These are phyloP conservation scores for Sugiyamaella floridensis DNA, from an alignment of 805 yeast species.

Conservation along the genomic window DNA sequence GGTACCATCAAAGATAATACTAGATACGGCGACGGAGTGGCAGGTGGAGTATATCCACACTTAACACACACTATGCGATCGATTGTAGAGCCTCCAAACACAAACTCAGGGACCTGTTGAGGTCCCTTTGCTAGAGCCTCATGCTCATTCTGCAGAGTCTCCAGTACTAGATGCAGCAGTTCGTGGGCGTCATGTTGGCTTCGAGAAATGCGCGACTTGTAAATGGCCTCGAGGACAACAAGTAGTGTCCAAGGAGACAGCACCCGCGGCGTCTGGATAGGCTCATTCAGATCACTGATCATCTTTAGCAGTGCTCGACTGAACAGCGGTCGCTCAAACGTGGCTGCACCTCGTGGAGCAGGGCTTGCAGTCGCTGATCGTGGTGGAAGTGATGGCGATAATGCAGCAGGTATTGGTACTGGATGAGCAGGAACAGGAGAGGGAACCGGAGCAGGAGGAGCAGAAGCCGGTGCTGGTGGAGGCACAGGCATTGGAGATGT, in stretches of 20 bases:
- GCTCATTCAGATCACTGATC: conserved; percentile 48
- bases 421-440: neutral
- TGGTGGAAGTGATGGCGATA: neutral
- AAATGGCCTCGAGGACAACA: conserved; percentile 62
- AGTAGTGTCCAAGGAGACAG: conserved; percentile 75
- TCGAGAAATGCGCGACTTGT: conserved; percentile 65
- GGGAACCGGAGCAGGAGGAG: neutral
- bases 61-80: conserved; percentile 63
- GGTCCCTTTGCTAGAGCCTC: conserved; percentile 15
- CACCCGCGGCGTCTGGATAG: conserved; percentile 46
- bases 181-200: conserved; percentile 96
- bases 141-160: conserved; percentile 67
- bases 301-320: conserved; percentile 18
- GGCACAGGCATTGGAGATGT: neutral
- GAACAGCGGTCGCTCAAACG: conserved; percentile 14
- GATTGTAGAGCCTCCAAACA: conserved; percentile 61
- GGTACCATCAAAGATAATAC: conserved; percentile 77
- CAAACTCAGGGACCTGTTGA: conserved; percentile 50
- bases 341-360: neutral
- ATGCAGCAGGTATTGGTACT: neutral
- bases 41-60: conserved; percentile 58
- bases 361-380: conserved; percentile 2
- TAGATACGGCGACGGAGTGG: conserved; percentile 52
- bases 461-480: neutral
- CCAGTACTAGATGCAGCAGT: conserved; percentile 70